Conservation (phyloP, 495 filamentous ascomycete genomes). For the Hypomontagnella monticulosa region DNA sequence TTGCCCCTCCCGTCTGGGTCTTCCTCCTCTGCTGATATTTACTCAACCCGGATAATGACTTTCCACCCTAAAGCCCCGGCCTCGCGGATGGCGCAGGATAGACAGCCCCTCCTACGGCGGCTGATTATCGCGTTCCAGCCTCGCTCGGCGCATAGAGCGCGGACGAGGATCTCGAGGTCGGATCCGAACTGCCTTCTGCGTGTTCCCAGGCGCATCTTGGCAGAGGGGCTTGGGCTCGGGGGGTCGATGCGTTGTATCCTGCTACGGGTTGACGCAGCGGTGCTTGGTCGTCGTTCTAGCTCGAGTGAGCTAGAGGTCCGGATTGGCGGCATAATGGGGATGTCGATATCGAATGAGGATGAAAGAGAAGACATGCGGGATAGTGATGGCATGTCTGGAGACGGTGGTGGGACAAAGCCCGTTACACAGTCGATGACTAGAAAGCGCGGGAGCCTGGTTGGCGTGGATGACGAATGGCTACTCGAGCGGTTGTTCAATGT, state of each 20-base stretch:
- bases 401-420: slow-evolving; percentile 53
- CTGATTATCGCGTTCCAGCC: slow-evolving; percentile 76
- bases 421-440: slow-evolving; percentile 66
- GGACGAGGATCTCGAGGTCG: slow-evolving; percentile 70
- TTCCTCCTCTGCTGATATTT: slow-evolving; percentile 14
- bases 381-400: slow-evolving; percentile 43
- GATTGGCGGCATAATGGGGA: slow-evolving; percentile 26
- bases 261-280: slow-evolving; percentile 40
- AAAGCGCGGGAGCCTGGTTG: slow-evolving; percentile 52
- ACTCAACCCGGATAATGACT: slow-evolving; percentile 70
- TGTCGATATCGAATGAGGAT: slow-evolving; percentile 44
- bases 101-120: slow-evolving; percentile 68
- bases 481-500: slow-evolving; percentile 40
- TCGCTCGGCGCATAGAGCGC: slow-evolving; percentile 74
- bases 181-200: slow-evolving; percentile 62
- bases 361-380: slow-evolving; percentile 48
- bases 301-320: slow-evolving; percentile 31
- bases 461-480: slow-evolving; percentile 39
- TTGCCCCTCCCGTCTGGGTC: neutral
- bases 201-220: slow-evolving; percentile 61
- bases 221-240: slow-evolving; percentile 45
- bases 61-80: slow-evolving; percentile 72
- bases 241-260: slow-evolving; percentile 45
- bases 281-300: slow-evolving; percentile 42
- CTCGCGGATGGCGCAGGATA: slow-evolving; percentile 75